Base-by-base conservation (phyloP, 768 basidiomycete species). In the Lactifluus volemus region DNA sequence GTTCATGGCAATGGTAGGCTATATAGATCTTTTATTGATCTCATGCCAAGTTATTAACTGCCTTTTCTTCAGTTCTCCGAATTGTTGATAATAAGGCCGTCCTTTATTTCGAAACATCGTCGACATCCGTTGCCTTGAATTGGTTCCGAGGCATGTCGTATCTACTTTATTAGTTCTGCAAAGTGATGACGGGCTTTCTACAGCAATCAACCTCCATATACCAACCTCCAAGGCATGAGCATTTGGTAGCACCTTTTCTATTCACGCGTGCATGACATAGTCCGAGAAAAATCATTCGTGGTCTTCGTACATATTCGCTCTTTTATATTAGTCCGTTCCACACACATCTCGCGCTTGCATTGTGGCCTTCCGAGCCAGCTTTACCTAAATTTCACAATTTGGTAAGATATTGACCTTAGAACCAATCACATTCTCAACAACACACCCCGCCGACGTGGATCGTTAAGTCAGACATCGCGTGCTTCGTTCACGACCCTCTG, bases 31-130 rank as follows among this genome's bases (percentile, higher is more conserved):
- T 15, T 38, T n/a, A 47, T 44, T 53, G 44, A 39, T 8, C 38
- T 21, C 56, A 47, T 56, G 32, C 36, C 36, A 48, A 34, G 63
- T 38, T 58, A 36, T 62, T 42, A 47, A 49, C 32, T 36, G 36
- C 50, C 45, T 56, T 44, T 29, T 39, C 9, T 59, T 12, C 62
- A 92, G 91, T 85, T 54, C 80, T 94, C 44, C 89, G 92, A 38
- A 79, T 94, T 60, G 92, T 94, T 45, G 92, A 94, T 70, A 92
- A 92, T 76, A 93, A 92, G 71, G 91, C 91, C 15, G 89, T 94
- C 59, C 75, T 94, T 48, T 94, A 94, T 71, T 92, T 94, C 69
- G 88, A 92, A 69, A 86, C 86, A 42, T 86, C 88, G 21, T 84
- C 88, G 8, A 83, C 89, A 21, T 90, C 89, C 57, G 89, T 90